Base-by-base conservation (phyloP, 73 alveolate genomes). In the Paramecium caudatum region DNA sequence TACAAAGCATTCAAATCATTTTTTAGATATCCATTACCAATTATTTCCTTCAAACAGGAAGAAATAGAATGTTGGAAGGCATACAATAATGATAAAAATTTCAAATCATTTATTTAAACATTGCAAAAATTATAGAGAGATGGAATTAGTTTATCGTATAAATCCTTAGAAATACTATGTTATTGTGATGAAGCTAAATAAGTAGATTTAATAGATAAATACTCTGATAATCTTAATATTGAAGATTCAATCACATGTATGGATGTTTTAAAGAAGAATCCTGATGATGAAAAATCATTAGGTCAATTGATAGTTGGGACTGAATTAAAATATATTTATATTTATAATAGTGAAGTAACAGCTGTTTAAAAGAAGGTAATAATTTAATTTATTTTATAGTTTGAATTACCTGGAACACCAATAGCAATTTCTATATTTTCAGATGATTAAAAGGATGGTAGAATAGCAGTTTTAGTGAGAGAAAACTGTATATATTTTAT, bases 161-260 rank as follows among this genome's bases (percentile, higher is more conserved):
- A 69, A 21, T 21, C 63, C 0, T 69, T 36, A 10, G 86, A 34
- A 33, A 15, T 69, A 7, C 12, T 69, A 16, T 33, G 86, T 15
- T 69, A 32, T 69, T 23, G 37, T 8, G 86, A 36, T 39, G 15
- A 13, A 16, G 6, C 9, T 16, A 34, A 69, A 69, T 19, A 69
- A 69, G 13, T 16, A 13, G 55, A 74, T 39, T 27, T 43, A 74
- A 68, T 68, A 39, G 65, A 74, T 13, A 30, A 36, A 74, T 41
- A 39, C 32, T 41, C 19, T 3, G 62, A 41, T 21, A 8, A 8
- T 19, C 47, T 43, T 27, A 7, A 45, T 16, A 9, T 41, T 3
- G 88, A 74, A 74, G 88, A 74, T 17, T 74, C 88, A 41, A 17
- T 74, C 27, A 74, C 88, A 15, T 74, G 70, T 74, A 4, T 74